Evolutionary conservation across 2,329 filamentous ascomycete genomes (phyloP).

Genomic region (Cladosporium oxysporum): DNA sequence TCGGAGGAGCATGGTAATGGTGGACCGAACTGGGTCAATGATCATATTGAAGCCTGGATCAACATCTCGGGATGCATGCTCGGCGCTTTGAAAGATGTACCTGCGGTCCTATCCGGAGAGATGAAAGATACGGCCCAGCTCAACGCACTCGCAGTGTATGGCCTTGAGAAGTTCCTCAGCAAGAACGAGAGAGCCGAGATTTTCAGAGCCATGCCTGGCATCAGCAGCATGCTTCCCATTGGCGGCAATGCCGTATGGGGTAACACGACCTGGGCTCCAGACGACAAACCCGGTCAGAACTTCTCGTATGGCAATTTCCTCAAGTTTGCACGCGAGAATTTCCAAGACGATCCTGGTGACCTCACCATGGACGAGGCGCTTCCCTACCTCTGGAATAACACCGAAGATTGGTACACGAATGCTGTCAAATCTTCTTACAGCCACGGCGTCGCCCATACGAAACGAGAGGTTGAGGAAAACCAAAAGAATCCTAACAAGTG

Average conservation of each 20-base stretch:
- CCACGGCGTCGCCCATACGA: slow-evolving; percentile 80
- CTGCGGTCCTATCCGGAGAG: slow-evolving; percentile 89
- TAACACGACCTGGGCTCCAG: slow-evolving; percentile 80
- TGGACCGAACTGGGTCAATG: slow-evolving; percentile 86
- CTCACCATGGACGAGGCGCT: slow-evolving; percentile 79
- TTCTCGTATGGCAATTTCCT: slow-evolving; percentile 78
- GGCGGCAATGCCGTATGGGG: slow-evolving; percentile 96
- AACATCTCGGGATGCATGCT: slow-evolving; percentile 99
- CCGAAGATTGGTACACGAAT: slow-evolving; percentile 82
- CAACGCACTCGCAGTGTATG: slow-evolving; percentile 94
- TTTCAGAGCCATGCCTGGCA: slow-evolving; percentile 94
- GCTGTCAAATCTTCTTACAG: slow-evolving; percentile 78
- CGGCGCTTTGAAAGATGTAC: slow-evolving; percentile 85
- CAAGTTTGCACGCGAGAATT: slow-evolving; percentile 72
- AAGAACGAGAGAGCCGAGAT: slow-evolving; percentile 89
- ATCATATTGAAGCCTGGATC: slow-evolving; percentile 90
- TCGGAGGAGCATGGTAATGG: slow-evolving; percentile 74
- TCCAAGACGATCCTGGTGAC: slow-evolving; percentile 58
- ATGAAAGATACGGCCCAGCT: slow-evolving; percentile 98
- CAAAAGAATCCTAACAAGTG: slow-evolving; percentile 66
- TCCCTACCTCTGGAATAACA: slow-evolving; percentile 73
- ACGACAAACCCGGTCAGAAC: slow-evolving; percentile 74
- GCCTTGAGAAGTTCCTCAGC: slow-evolving; percentile 90
- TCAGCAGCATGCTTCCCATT: slow-evolving; percentile 94
- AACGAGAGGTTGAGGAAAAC: slow-evolving; percentile 72